These are phyloP conservation scores for Discostella stelligeroides DNA, from an alignment of 108 stramenopile genomes.

Conservation along the genomic window DNA sequence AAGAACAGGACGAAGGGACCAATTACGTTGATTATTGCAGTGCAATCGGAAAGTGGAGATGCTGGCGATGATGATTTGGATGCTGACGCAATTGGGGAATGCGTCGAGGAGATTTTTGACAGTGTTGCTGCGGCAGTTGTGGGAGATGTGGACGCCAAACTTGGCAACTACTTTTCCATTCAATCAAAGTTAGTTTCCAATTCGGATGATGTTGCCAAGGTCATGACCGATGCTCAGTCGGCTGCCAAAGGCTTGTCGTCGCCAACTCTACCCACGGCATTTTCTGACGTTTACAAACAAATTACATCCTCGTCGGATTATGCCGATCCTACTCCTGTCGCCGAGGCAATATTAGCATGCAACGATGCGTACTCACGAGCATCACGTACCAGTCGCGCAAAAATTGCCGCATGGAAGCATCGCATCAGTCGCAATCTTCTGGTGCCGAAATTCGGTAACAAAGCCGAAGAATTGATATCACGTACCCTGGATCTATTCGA, in stretches of 20 bases:
- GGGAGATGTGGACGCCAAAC: constrained; percentile 25
- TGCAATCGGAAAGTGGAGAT: constrained; percentile 38
- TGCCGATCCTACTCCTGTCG: constrained; percentile 73
- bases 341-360: constrained; percentile 70
- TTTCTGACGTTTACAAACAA: constrained; percentile 56
- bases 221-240: constrained; percentile 52
- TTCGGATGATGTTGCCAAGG: constrained; percentile 51
- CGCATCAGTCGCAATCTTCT: constrained; percentile 65
- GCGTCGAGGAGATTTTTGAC: constrained; percentile 64
- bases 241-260: constrained; percentile 34
- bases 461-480: constrained; percentile 60
- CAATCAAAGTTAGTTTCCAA: constrained; percentile 44
- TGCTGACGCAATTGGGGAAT: constrained; percentile 33
- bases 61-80: constrained; percentile 28
- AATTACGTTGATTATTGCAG: constrained; percentile 57
- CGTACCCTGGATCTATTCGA: constrained; percentile 68
- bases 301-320: constrained; percentile 51
- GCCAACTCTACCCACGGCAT: constrained; percentile 36
- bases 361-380: constrained; percentile 73
- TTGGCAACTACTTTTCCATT: constrained; percentile 64
- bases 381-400: constrained; percentile 62
- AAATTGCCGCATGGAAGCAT: constrained; percentile 70
- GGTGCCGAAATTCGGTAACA: constrained; percentile 68
- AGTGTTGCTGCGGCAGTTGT: constrained; percentile 62
- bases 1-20: constrained; percentile 10